A percentile compares a stretch with the other conserved stretches of the same genome.
phyloP scores from a whole-genome alignment of 768 basidiomycete species.

The Lactarius deliciosus region DNA sequence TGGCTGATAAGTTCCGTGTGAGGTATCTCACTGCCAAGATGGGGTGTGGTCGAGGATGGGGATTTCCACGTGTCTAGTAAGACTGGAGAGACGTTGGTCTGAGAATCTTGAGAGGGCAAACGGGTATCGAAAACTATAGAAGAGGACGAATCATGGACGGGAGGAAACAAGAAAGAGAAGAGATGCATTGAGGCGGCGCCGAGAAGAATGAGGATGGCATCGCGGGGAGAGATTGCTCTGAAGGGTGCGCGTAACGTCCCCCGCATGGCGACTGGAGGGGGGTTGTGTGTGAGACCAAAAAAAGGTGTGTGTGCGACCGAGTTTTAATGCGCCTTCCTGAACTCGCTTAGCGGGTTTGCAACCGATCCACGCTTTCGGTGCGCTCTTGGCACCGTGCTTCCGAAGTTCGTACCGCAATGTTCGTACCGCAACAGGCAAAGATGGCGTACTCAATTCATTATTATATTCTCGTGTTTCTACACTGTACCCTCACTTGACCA shows the following conservation, averaged over 20 bases:
- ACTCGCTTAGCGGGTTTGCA: neutral
- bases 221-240: conserved; percentile 48
- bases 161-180: conserved; percentile 42
- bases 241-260: neutral
- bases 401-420: neutral
- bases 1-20: conserved; percentile 60
- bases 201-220: conserved; percentile 57
- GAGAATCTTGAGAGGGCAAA: conserved; percentile 25
- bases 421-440: neutral
- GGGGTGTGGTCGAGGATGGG: neutral
- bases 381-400: neutral
- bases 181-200: conserved; percentile 59
- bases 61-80: neutral
- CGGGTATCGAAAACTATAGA: conserved; percentile 30
- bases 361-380: neutral
- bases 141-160: conserved; percentile 1
- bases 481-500: neutral
- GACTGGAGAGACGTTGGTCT: neutral
- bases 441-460: neutral
- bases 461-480: too few species aligned
- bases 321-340: neutral
- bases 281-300: neutral
- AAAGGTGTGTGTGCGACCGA: neutral
- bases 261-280: neutral
- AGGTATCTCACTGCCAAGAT: conserved; percentile 38